Base-by-base conservation (phyloP, 2,329 filamentous ascomycete species). In the Aspergillus tanneri region DNA sequence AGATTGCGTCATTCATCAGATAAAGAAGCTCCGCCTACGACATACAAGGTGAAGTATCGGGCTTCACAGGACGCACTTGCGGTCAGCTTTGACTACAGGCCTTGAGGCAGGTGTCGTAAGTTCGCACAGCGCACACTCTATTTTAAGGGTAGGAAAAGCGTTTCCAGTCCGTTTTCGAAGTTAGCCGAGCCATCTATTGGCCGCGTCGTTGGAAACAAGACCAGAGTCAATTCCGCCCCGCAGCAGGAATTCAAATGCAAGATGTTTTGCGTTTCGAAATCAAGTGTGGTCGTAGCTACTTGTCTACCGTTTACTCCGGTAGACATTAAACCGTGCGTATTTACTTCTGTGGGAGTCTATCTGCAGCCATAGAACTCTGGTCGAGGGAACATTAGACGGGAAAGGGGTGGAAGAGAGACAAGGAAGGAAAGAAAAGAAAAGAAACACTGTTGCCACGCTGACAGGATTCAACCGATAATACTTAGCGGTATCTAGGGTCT, bases 371-470 rank as follows among this genome's bases (percentile, higher is more conserved):
- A n/a, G n/a, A n/a, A n/a, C n/a, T n/a, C n/a, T n/a, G n/a, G n/a
- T n/a, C n/a, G n/a, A n/a, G n/a, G n/a, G n/a, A n/a, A n/a, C n/a
- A 41, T 27, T 9, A 45, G 14, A 40, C 11, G 35, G 28, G 41
- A 45, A 24, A 44, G 19, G 16, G 22, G 22, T n/a, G n/a, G n/a
- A n/a, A n/a, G 14, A 35, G 35, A 52, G n/a, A 11, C 27, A 25
- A 36, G 42, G 10, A 37, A 19, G 34, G 37, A 27, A 32, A 41
- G 28, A 36, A 30, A 39, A 3, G 35, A 44, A 46, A 42, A 34
- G 25, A 44, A 40, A 45, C 22, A 5, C 25, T 12, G 25, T 18
- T 40, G 43, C 50, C 14, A 42, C 8, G 18, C 43, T 50, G 38
- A 34, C 23, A 46, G 35, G 24, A 45, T 25, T 34, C 19, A 19